A percentile compares a stretch with the other conserved stretches of the same genome.
Evolutionary conservation across 2,329 filamentous ascomycete genomes (phyloP).

Genomic region (Macrophomina pseudophaseolina): DNA sequence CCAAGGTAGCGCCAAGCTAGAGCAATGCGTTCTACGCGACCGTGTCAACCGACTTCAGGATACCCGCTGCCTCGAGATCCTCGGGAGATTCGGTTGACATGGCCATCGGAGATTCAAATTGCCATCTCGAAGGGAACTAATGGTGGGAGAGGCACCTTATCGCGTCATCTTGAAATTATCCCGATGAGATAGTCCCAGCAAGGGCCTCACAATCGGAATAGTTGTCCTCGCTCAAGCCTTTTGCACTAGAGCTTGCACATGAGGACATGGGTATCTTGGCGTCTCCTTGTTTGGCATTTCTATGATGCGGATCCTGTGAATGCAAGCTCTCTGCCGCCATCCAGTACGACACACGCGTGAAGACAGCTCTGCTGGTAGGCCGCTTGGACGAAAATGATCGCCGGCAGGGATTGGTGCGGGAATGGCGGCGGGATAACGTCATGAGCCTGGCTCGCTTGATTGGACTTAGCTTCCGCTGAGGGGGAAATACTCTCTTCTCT

Average conservation of each 20-base stretch:
- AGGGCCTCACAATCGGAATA: too few species aligned
- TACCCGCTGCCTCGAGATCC: neutral
- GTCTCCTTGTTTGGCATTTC: neutral
- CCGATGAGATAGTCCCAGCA: too few species aligned
- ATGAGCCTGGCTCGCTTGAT: neutral
- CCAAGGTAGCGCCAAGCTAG: neutral
- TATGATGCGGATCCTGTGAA: neutral
- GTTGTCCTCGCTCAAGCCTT: too few species aligned
- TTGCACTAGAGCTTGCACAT: too few species aligned
- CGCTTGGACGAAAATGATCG: neutral
- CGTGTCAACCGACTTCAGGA: neutral
- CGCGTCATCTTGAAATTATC: neutral
- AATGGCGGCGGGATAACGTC: constrained; percentile 3
- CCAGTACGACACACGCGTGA: neutral
- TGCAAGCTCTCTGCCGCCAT: neutral
- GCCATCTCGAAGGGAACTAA: neutral
- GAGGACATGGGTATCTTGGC: neutral
- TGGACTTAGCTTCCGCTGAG: neutral
- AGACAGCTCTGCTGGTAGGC: neutral
- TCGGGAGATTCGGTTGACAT: neutral
- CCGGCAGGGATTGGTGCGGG: neutral
- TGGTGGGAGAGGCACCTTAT: neutral
- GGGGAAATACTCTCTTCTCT: neutral
- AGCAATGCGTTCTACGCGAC: neutral
- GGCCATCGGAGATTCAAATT: neutral